Evolutionary conservation across 352 stramenopile species (phyloP), one percentile per base, ranked within the genome.

Genomic region (Globisporangium recalcitrans): DNA sequence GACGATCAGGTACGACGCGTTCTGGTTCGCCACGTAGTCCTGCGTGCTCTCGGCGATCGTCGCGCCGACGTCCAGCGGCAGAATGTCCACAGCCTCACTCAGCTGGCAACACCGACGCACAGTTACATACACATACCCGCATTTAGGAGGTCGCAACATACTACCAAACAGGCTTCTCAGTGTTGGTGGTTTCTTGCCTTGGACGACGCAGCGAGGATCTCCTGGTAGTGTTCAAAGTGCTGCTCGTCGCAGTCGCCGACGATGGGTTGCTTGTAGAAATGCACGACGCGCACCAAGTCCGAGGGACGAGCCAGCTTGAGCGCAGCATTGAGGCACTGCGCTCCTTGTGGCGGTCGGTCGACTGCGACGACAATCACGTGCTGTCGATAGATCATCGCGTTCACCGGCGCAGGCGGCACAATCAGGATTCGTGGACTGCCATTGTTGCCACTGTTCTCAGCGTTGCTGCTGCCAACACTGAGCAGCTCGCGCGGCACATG

Each of bases 301-400:
- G 54, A 60, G 0, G 78, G 67, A 1, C 68, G 70, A 69, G 87
- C 78, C 6, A 91, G 58, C 60, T 91, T 88, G 32, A 91, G 67
- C 5, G 70, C 67, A 7, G 77, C 73, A 11, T 82, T 74, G 3
- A 88, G 54, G 13, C 77, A 88, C 11, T 70, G 72, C 10, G 14
- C 21, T 2, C 69, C 67, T 13, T 26, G n/a, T 13, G 31, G 19
- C 1, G 70, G 77, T 11, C 58, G 63, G 53, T 88, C 77, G 32
- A 90, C 67, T 1, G 79, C 82, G 8, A 89, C 65, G 5, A 89
- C 76, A 51, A 89, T 80, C 26, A 78, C 67, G 55, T 78, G 78
- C 36, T 77, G 74, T 22, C 70, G 74, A 26, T 54, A 68, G 11
- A 68, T 48, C 22, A 77, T 67, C 11, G 77, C 67, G 51, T 82